These are phyloP conservation scores for Xanthoconium stramineum DNA, from an alignment of 768 basidiomycete species.

Conservation along the genomic window DNA sequence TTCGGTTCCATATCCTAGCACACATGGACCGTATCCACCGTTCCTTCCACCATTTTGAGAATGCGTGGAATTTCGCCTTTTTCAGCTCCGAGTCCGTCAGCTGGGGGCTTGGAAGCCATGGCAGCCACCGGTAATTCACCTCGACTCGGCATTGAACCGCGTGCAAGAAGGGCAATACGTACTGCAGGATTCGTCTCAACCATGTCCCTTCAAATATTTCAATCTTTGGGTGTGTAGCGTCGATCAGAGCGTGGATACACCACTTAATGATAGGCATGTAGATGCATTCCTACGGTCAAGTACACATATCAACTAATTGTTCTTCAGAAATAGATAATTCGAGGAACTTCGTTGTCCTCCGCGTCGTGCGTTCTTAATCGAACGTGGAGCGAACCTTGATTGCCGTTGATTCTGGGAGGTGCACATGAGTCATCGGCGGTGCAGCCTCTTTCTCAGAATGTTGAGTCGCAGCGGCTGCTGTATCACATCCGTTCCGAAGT, in stretches of 20 bases:
- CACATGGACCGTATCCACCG: neutral
- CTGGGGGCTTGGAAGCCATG: neutral
- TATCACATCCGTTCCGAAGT: constrained; percentile 14
- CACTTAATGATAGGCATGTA: constrained; percentile 1
- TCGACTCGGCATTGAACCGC: neutral
- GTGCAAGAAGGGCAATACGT: too few relatives aligned
- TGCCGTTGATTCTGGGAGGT: neutral
- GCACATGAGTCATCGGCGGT: neutral
- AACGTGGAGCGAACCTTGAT: neutral
- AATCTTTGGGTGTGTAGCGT: constrained; percentile 1
- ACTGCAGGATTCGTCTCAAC: neutral
- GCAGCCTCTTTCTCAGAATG: neutral
- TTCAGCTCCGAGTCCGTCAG: neutral
- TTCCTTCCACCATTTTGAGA: constrained; percentile 2
- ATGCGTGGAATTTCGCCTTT: neutral
- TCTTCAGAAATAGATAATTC: neutral
- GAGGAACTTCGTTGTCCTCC: neutral
- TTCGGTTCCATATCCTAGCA: neutral
- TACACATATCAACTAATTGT: neutral
- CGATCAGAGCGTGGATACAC: too few relatives aligned
- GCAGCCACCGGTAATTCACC: neutral
- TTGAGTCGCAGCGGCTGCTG: constrained; percentile 12
- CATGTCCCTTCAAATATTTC: neutral
- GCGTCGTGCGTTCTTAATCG: neutral
- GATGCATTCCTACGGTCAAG: neutral